Evolutionary conservation across 257 asterid species (phyloP).

Genomic region (Sherardia arvensis): DNA sequence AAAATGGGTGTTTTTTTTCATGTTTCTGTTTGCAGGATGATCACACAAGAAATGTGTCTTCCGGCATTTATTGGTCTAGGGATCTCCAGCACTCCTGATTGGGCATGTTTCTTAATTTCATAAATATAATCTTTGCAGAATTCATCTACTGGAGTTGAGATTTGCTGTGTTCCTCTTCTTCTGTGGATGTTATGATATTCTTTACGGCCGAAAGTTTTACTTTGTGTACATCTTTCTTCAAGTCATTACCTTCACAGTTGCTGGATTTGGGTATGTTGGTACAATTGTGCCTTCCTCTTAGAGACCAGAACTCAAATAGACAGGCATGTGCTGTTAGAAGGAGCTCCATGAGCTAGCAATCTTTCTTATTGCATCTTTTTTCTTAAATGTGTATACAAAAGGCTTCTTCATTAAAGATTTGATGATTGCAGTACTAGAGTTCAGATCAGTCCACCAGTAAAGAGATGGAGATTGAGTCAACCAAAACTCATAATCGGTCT

Average conservation of each 20-base stretch:
- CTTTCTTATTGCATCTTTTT: conserved; percentile 8
- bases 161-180: conserved; percentile 72
- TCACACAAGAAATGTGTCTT: too few relatives aligned
- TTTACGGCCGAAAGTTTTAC: conserved; percentile 68
- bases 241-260: conserved; percentile 69
- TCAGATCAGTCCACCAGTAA: conserved; percentile 8
- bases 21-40: too few relatives aligned
- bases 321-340: conserved; percentile 9
- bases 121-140: conserved; percentile 30
- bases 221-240: conserved; percentile 80
- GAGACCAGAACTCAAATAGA: background rate
- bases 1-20: too few relatives aligned
- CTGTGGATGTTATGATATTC: conserved; percentile 80
- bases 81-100: too few relatives aligned
- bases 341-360: background rate
- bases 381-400: conserved; percentile 32
- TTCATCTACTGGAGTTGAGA: conserved; percentile 61
- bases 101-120: background rate
- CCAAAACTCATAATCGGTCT: conserved; percentile 8
- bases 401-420: conserved; percentile 17
- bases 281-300: conserved; percentile 65
- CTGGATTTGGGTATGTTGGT: conserved; percentile 86
- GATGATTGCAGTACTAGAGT: conserved; percentile 14
- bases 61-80: too few relatives aligned
- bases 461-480: conserved; percentile 12